phyloP scores from a whole-genome alignment of 1,284 basidiomycete species.

The Malassezia globosa region DNA sequence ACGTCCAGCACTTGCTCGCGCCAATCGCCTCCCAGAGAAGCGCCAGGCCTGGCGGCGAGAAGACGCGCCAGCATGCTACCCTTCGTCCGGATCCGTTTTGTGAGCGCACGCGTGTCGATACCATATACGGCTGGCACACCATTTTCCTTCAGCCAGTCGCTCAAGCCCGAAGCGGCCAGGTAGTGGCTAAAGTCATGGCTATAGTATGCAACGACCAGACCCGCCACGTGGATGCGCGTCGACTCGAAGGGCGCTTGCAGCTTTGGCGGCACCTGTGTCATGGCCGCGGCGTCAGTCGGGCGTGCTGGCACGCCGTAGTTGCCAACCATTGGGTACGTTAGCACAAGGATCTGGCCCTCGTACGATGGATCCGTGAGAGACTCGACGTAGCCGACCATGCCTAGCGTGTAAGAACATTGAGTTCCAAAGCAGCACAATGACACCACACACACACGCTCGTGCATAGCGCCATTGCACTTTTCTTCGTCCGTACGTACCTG shows the following conservation, averaged over 20 bases:
- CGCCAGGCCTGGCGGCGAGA: slow-evolving; percentile 32
- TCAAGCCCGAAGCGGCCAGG: slow-evolving; percentile 76
- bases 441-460: slow-evolving; percentile 5
- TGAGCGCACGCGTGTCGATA: slow-evolving; percentile 90
- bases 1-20: slow-evolving; percentile 67
- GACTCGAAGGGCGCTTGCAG: slow-evolving; percentile 65
- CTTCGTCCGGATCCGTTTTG: slow-evolving; percentile 87
- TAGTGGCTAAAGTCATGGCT: slow-evolving; percentile 84
- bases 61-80: slow-evolving; percentile 66
- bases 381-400: slow-evolving; percentile 97
- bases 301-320: slow-evolving; percentile 96
- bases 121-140: slow-evolving; percentile 89
- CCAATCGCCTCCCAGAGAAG: slow-evolving; percentile 53
- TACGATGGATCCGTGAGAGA: slow-evolving; percentile 98
- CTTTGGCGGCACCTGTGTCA: slow-evolving; percentile 27
- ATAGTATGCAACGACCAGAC: slow-evolving; percentile 85
- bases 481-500: no score
- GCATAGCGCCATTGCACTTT: no score
- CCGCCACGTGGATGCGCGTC: slow-evolving; percentile 81
- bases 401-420: no score
- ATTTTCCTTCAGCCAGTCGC: slow-evolving; percentile 89
- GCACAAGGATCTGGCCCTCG: slow-evolving; percentile 90
- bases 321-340: slow-evolving; percentile 92
- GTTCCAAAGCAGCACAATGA: no score
- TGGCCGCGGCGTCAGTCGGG: slow-evolving; percentile 34